Base-by-base conservation (phyloP, 2,329 filamentous ascomycete genomes). In the Knufia fluminis region DNA sequence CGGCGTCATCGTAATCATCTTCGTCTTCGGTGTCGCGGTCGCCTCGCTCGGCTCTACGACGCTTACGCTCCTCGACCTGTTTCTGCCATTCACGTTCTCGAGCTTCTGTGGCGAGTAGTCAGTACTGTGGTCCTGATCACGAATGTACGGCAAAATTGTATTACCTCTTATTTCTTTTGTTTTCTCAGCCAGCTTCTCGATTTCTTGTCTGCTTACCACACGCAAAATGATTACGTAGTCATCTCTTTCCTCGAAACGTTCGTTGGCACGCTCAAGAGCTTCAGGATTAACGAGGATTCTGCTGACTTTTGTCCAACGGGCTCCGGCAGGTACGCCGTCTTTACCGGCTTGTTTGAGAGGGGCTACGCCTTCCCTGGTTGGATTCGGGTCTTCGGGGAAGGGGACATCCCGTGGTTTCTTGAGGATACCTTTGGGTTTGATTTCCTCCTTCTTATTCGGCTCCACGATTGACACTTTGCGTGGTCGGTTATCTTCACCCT, bases 201-300 rank as follows among this genome's bases (percentile, higher is more conserved):
- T 94, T 62, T 97, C 89, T 58, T 94, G 86, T 66, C 85, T 86
- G 42, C 80, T 86, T 63, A 97, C 66, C 6, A 96, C 91, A 49
- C 90, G 77, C 49, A 97, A 73, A 2, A 96, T 89, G 64, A 96
- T 95, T 52, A 97, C 89, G 65, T 89, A 94, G 61, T 95, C 89
- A 52, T 89, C 79, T n/a, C 89, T 79, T 59, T 94, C 86, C 67
- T 97, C 91, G 58, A 85, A 97, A 24, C 91, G 77, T 69, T 96
- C 90, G 60, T 92, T 86, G n/a, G 86, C 85, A 53, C 86, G 77
- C 51, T 86, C 85, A 41, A 97, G 70, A 0, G 90, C 89, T 58
- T 91, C 85, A 0, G 90, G 89, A 59, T 94, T 96, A 60, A 97
- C 90, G 49, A 94, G 77, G 57, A 84, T 82, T 50, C 90, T 81